Evolutionary conservation across 2,329 filamentous ascomycete species (phyloP).

Genomic region (Claviceps sp.): DNA sequence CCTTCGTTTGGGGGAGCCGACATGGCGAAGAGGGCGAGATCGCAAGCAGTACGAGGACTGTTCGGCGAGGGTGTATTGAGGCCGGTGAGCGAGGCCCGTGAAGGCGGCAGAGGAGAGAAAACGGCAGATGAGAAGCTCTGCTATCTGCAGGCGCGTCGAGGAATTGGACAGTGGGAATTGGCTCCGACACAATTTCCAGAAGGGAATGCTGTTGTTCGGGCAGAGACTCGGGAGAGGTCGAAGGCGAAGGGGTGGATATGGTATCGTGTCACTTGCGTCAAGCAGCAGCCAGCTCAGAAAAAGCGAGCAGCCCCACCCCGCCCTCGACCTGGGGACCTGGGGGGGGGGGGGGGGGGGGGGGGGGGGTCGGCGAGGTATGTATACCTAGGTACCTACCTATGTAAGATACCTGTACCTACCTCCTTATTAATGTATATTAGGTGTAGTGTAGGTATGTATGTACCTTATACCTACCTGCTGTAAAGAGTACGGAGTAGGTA

Average conservation of each 20-base stretch:
- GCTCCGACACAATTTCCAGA: constrained; percentile 1
- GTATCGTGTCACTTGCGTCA: not conserved
- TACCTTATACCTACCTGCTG: too few species aligned
- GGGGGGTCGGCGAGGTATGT: too few species aligned
- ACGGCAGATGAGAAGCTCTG: constrained; percentile 2
- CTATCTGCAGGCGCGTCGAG: constrained; percentile 5
- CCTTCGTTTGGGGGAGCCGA: constrained; percentile 43
- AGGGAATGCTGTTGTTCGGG: constrained; percentile 5
- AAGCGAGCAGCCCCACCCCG: not conserved
- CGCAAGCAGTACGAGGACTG: constrained; percentile 6
- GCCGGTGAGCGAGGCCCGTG: constrained; percentile 1
- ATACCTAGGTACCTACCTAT: too few species aligned
- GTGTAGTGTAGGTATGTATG: too few species aligned
- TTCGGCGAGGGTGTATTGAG: constrained; percentile 10
- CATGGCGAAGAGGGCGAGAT: constrained; percentile 30
- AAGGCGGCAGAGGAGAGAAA: not conserved
- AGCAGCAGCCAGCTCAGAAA: not conserved
- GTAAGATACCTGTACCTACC: too few species aligned
- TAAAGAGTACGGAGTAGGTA: too few species aligned
- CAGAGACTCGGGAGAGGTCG: constrained; percentile 3
- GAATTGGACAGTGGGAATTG: not conserved
- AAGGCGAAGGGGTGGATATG: constrained; percentile 4
- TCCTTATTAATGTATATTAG: too few species aligned
- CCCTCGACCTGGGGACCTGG: not conserved
- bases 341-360: too few species aligned